Conservation (phyloP, 805 yeast species). For the Lipomyces kockii region DNA sequence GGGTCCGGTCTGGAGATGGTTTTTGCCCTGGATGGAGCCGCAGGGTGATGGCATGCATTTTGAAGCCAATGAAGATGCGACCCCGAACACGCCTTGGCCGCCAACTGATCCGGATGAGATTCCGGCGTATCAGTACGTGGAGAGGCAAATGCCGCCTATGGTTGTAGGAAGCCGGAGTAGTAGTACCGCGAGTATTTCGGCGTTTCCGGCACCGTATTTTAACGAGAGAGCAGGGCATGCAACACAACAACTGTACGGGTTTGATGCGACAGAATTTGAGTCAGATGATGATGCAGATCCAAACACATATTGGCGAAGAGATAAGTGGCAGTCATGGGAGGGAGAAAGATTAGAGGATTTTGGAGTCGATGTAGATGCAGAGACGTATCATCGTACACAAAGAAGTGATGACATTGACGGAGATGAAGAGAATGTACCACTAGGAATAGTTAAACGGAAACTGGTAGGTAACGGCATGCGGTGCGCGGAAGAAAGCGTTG, state of each 20-base stretch:
- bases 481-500: background rate
- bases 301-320: constrained; percentile 48
- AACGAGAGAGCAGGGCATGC: constrained; percentile 12
- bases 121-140: constrained; percentile 4
- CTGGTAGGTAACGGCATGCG: background rate
- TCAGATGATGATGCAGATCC: constrained; percentile 19
- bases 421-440: constrained; percentile 14
- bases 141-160: constrained; percentile 10
- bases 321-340: constrained; percentile 44
- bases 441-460: constrained; percentile 13
- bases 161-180: background rate
- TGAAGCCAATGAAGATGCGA: constrained; percentile 55
- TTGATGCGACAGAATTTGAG: constrained; percentile 13
- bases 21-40: constrained; percentile 73
- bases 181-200: background rate
- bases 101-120: constrained; percentile 74
- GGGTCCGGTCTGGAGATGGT: constrained; percentile 71
- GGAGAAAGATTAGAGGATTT: constrained; percentile 87
- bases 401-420: background rate
- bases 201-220: constrained; percentile 8
- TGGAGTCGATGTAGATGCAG: constrained; percentile 82
- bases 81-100: constrained; percentile 81
- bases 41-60: constrained; percentile 63
- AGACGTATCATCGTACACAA: constrained; percentile 38
- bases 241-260: background rate